Base-by-base conservation (phyloP, 2,329 filamentous ascomycete genomes). In the Fusarium acutatum region DNA sequence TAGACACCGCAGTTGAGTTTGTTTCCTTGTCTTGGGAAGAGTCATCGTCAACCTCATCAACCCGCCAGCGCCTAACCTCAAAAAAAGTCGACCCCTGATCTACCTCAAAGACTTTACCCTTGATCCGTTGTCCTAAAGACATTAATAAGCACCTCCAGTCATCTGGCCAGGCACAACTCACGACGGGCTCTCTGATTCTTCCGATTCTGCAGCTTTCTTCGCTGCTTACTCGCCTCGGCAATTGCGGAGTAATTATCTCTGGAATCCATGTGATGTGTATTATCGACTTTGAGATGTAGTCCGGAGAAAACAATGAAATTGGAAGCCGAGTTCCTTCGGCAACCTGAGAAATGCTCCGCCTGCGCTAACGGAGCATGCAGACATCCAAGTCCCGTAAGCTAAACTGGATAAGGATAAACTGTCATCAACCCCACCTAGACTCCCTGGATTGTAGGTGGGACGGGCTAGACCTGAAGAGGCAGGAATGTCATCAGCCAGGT, bases 151-250 rank as follows among this genome's bases (percentile, higher is more conserved):
- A 40, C 12, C 1, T n/a, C 6, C 1, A 11, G 12, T 17, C 17
- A 57, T 9, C 22, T 22, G 4, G 10, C 26, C 2, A 15, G 8
- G 18, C 12, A 9, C 1, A 15, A 60, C 60, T 63, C 20, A 63
- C 53, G 53, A 9, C 43, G 53, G 11, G 60, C 53, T 60, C 60
- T 63, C 15, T 63, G 60, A 28, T 63, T 63, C 40, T 47, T 63
- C n/a, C 53, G 32, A 7, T 63, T 63, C 14, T 63, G 60, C 7
- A 60, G 2, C 12, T 60, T 63, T 35, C 53, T 44, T 4, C 38
- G 28, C 8, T 24, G 53, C 1, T 22, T 63, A 18, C 8, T 46
- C 0, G n/a, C 11, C 20, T 41, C 53, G 14, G 24, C 10, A 10
- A 37, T 22, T 5, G 20, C 50, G 34, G 24, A 17, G 14, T 13